Conservation (phyloP, 2,329 filamentous ascomycete genomes). For the Pseudogymnoascus pannorum region DNA sequence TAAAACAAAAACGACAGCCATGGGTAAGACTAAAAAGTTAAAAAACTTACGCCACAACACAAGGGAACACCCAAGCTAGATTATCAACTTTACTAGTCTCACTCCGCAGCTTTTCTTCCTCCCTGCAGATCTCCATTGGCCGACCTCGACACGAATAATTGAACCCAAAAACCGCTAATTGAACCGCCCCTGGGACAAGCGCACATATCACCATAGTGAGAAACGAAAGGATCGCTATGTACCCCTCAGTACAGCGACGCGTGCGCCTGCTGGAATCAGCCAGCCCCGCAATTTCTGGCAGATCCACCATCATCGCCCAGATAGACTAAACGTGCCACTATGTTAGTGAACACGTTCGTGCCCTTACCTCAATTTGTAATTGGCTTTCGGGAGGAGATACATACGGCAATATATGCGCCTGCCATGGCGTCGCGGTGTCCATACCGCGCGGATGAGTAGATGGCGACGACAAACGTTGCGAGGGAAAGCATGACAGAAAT, state of each 20-base stretch:
- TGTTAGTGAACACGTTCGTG: neutral
- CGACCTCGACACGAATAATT: neutral
- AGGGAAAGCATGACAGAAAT: neutral
- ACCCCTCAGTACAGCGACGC: neutral
- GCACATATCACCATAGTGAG: neutral
- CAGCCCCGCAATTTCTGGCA: neutral
- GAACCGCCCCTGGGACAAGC: neutral
- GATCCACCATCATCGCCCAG: neutral
- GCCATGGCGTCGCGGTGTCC: neutral
- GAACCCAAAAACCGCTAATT: neutral
- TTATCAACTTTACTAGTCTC: no score
- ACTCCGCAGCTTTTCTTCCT: neutral
- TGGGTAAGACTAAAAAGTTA: neutral
- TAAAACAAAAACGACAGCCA: neutral
- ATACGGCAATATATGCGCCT: neutral
- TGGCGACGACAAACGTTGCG: neutral
- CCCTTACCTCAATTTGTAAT: neutral
- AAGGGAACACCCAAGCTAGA: neutral
- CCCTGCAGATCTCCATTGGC: neutral
- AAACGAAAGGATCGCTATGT: neutral
- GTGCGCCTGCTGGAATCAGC: neutral
- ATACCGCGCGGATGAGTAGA: neutral
- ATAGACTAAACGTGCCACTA: neutral
- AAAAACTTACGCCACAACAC: neutral
- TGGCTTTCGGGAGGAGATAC: neutral